Evolutionary conservation across 768 basidiomycete genomes (phyloP), one percentile per base, ranked within the genome.

Genomic region (Calocera cornea): DNA sequence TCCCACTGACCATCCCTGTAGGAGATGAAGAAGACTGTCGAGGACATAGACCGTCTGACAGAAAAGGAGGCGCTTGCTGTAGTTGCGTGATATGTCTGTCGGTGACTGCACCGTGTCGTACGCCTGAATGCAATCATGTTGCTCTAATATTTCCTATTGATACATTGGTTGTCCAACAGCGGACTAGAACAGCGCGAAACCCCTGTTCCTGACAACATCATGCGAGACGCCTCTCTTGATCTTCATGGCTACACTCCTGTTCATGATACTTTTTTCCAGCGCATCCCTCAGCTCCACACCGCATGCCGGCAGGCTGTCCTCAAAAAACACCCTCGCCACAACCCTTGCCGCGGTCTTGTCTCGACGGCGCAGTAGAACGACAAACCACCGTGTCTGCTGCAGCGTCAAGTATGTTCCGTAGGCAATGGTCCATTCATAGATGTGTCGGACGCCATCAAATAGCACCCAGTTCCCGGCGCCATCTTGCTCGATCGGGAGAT

Each of bases 11-110:
- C 11, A 12, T 60, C 31, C 31, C 54, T 8, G 27, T 33, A 60
- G 54, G 54, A 60, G 54, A 60, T 60, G 54, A 60, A 60, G 27
- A 60, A 60, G 54, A 60, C 54, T 3, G 54, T 60, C 14, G 54
- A 60, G 54, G 54, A 60, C 22, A 33, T 60, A 5, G 54, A 60
- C 10, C 54, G 31, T 27, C 14, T 60, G 14, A 60, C 27, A 5
- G 54, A 27, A 27, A 27, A 60, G 31, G 54, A 14, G 31, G 10
- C 5, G 24, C 14, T 19, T 10, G 14, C 54, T 10, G 10, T 60
- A 8, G 2, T 27, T 16, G 27, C 54, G 2, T 60, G 54, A 60
- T 60, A 29, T 60, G 54, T 33, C 22, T 16, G 14, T 7, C 54
- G 54, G 11, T 60, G 19, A 5, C 44, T 47, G 8, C 3, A 7